Conservation (phyloP, 352 stramenopile species). For the Lagenidium giganteum region DNA sequence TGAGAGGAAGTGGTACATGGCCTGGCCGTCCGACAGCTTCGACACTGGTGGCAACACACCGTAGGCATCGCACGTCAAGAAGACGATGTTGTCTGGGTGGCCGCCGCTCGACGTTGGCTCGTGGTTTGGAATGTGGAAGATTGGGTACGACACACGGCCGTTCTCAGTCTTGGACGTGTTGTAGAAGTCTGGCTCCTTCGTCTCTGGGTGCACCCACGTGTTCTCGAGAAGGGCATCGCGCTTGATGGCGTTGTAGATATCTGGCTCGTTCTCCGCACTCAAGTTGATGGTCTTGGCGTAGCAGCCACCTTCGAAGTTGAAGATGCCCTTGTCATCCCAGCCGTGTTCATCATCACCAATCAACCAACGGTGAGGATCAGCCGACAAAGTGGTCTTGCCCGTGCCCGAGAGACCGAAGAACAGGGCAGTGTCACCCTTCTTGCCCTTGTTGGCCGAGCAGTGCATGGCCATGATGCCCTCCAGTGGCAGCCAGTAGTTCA, state of each 20-base stretch:
- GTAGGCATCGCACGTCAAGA: constrained; percentile 98
- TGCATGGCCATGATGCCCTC: constrained; percentile 97
- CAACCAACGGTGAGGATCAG: constrained; percentile 82
- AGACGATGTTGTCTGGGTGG: constrained; percentile 97
- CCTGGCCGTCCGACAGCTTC: constrained; percentile 91
- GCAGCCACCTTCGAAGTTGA: constrained; percentile 99
- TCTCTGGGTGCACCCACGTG: constrained; percentile 78
- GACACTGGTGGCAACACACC: constrained; percentile 96
- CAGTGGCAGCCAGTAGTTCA: constrained; percentile 98
- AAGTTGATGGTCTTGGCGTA: constrained; percentile 99
- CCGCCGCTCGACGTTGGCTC: constrained; percentile 82
- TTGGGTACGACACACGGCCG: constrained; percentile 98
- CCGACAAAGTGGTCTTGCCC: constrained; percentile 90
- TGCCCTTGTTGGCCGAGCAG: constrained; percentile 97
- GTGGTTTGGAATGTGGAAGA: constrained; percentile 98
- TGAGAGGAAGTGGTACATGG: constrained; percentile 98
- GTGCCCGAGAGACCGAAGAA: constrained; percentile 96
- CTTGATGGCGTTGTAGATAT: constrained; percentile 98
- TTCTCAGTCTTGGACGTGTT: constrained; percentile 98
- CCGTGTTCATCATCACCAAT: constrained; percentile 93
- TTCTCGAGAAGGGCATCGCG: constrained; percentile 98
- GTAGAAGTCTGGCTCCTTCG: constrained; percentile 91
- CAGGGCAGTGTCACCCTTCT: constrained; percentile 93
- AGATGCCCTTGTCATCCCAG: constrained; percentile 97
- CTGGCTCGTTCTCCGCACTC: constrained; percentile 92